Base-by-base conservation (phyloP, 331 rosid genomes). In the Arachis monticola region DNA sequence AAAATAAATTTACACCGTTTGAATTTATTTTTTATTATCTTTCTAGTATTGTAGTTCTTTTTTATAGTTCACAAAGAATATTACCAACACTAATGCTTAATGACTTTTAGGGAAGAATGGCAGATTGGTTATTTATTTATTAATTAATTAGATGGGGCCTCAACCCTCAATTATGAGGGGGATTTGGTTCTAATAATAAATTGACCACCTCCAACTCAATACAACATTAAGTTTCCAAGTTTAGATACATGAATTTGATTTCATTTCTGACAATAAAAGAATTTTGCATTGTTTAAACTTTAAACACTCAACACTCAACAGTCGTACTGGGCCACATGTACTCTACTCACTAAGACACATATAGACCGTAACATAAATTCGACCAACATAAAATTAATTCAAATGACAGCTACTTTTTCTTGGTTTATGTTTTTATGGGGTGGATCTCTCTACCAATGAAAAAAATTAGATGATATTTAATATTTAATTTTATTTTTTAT, bases 151-250 rank as follows among this genome's bases (percentile, higher is more conserved):
- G 0, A 4, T 67, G 67, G 74, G 63, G 57, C 67, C 68, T 45
- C n/a, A 46, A 27, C 30, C 30, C 30, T 5, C 6, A 42, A 42
- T 42, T 42, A 1, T 10, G 60, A 35, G 53, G 59, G 41, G 65
- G 64, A 80, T 32, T 60, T 80, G 83, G n/a, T 10, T 9, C 9
- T 38, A 40, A 55, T 9, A 55, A 60, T 50, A 69, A 77, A 50
- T 69, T 57, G 59, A 57, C 74, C 27, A n/a, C 2, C n/a, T n/a
- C 2, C 27, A 40, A 41, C 55, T 58, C 64, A 74, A 53, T 10
- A 4, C 9, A 14, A 42, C 7, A 60, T 11, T 30, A 17, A 61
- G 32, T 42, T 27, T 27, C 30, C 30, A 27, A 27, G 30, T 27
- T 27, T 22, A 44, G 75, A 74, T 69, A 38, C 64, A 80, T 61